Percentiles rank a stretch among this genome's conserved stretches.
Evolutionary conservation across 164 flowering plant genomes (phyloP).

Genomic region (Hamamelis virginiana): DNA sequence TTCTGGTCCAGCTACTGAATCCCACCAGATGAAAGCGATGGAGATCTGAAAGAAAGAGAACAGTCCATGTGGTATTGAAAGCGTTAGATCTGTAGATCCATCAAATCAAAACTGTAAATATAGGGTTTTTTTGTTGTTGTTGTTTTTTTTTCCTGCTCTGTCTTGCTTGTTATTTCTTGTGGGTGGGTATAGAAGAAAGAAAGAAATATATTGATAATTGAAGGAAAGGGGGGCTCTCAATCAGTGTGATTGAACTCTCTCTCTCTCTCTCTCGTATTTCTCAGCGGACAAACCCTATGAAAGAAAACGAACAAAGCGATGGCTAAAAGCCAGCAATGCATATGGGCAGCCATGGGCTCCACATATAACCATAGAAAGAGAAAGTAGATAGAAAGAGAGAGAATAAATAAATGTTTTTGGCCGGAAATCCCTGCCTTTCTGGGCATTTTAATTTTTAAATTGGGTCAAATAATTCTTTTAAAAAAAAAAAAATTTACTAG

Average conservation of each 20-base stretch:
- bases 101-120: constrained; percentile 13
- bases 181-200: neutral
- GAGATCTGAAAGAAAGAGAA: constrained; percentile 23
- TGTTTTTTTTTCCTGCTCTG: neutral
- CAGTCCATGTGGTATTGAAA: constrained; percentile 29
- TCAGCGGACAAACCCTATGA: constrained; percentile 17
- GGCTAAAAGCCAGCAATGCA: constrained; percentile 31
- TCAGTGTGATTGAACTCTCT: constrained; percentile 20
- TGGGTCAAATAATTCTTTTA: too few species aligned
- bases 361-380: constrained; percentile 15
- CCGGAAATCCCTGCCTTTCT: too few species aligned
- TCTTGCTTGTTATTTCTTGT: neutral
- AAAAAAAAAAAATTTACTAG: too few species aligned
- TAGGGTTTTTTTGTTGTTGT: constrained; percentile 2
- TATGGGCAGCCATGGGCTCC: constrained; percentile 30
- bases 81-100: constrained; percentile 35
- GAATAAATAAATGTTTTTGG: too few species aligned
- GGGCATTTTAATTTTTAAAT: too few species aligned
- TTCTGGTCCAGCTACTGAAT: constrained; percentile 18
- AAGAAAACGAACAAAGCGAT: constrained; percentile 27
- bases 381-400: constrained; percentile 3
- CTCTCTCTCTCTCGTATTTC: constrained; percentile 6
- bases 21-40: constrained; percentile 21
- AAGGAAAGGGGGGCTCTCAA: constrained; percentile 7
- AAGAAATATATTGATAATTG: too few species aligned